Conservation (phyloP, 495 filamentous ascomycete species). For the Neurospora sp. region DNA sequence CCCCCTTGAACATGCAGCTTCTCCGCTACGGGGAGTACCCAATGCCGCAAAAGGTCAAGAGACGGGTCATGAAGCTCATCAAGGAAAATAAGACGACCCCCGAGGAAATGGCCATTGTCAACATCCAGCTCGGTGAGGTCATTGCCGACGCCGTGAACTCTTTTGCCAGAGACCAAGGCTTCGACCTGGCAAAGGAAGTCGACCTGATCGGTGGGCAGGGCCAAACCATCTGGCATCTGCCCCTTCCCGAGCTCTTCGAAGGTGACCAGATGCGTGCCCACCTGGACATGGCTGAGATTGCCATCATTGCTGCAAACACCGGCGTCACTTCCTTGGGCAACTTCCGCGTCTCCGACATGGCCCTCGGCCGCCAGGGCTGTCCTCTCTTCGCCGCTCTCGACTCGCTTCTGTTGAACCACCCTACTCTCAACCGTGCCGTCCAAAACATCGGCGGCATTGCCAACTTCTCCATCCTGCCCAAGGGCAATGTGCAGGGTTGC, state of each 20-base stretch:
- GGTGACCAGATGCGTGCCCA: background rate
- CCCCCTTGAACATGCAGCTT: background rate
- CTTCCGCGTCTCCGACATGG: background rate
- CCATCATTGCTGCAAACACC: background rate
- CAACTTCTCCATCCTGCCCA: background rate
- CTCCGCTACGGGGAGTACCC: background rate
- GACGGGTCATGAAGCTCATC: background rate
- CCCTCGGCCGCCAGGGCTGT: background rate
- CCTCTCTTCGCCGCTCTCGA: background rate
- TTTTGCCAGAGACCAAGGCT: background rate
- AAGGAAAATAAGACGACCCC: background rate
- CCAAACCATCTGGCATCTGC: background rate
- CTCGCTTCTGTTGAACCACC: background rate
- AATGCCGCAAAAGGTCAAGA: background rate
- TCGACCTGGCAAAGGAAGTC: background rate
- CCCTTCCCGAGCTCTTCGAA: background rate
- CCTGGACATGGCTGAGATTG: background rate
- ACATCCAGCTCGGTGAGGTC: background rate
- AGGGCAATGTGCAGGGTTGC: background rate
- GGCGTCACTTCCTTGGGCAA: background rate
- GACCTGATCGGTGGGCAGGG: background rate
- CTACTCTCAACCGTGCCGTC: background rate
- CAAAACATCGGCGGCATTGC: background rate
- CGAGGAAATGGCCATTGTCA: background rate
- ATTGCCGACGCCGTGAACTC: background rate